Conservation (phyloP, 179 eudicot genomes). For the Patellifolia procumbens region DNA sequence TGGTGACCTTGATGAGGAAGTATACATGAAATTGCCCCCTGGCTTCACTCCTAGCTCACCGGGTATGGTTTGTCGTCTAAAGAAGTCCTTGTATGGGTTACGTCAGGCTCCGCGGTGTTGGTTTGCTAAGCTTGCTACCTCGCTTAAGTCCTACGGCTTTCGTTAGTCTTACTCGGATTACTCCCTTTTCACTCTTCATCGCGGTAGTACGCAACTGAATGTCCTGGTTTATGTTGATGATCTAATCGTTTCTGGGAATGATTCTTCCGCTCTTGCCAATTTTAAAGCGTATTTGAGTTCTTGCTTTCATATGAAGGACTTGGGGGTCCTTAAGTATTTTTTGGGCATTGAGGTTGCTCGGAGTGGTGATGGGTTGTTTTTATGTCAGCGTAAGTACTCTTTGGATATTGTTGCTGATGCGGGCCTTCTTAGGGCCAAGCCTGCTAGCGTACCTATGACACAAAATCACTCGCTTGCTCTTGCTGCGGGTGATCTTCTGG, state of each 20-base stretch:
- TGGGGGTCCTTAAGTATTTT: not conserved
- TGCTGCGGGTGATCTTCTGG: not conserved
- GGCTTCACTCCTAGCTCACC: not conserved
- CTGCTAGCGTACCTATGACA: not conserved
- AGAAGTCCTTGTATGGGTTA: not conserved
- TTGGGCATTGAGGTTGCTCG: no score
- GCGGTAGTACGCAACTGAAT: not conserved
- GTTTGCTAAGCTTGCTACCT: not conserved
- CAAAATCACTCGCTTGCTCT: not conserved
- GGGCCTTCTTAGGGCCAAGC: not conserved
- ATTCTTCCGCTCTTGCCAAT: no score
- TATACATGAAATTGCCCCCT: not conserved
- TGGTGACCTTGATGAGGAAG: not conserved
- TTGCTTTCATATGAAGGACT: no score
- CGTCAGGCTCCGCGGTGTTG: not conserved
- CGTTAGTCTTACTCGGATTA: not conserved
- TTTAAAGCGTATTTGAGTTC: no score
- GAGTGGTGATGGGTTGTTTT: no score
- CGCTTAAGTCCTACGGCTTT: not conserved
- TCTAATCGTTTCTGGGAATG: not conserved
- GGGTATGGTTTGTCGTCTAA: not conserved
- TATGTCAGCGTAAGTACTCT: not conserved
- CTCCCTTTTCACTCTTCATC: not conserved
- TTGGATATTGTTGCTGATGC: not conserved
- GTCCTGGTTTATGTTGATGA: not conserved